Base-by-base conservation (phyloP, 169 alveolate genomes). In the Plasmodium inui region DNA sequence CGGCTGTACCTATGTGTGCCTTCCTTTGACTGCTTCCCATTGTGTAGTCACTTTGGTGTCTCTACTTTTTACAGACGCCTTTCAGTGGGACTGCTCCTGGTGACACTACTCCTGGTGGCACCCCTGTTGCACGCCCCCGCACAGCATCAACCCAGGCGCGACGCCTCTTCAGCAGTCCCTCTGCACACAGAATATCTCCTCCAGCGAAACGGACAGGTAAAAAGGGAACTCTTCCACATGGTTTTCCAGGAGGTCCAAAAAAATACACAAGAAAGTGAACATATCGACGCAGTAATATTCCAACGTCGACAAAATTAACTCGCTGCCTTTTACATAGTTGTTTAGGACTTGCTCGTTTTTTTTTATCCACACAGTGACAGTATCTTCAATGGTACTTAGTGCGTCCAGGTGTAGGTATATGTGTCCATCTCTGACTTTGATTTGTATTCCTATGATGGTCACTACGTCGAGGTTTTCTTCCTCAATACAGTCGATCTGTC, bases 361-460 rank as follows among this genome's bases (percentile, higher is more conserved):
- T 55, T 30, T 14, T 12, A 86, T 19, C 93, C 93, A 86, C 80
- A 34, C 76, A 3, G 10, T 26, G 37, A 86, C 86, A 19, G 14
- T 86, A 19, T 76, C 34, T 86, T 86, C 93, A 10, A 86, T 37
- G 46, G 81, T 86, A n/a, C 67, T 86, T 86, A 86, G 80, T 22
- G 74, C 93, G 61, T 86, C 84, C 37, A 86, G 86, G 28, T 73
- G 41, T 3, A 86, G 9, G 22, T 19, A 86, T 32, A 78, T 53
- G 70, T 86, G 32, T 26, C 41, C 80, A 74, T 86, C 86, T 37
- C 30, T 8, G 70, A 86, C 22, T 30, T 10, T 17, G 12, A 86
- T 46, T 53, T 76, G 78, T 55, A 86, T 57, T n/a, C 93, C 93
- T 53, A 86, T 86, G 19, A 86, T 86, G 55, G 80, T 86, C 9